A percentile compares a stretch with the other conserved stretches of the same genome.
phyloP scores from a whole-genome alignment of 176 grass and related monocot species.

The Typha latifolia region DNA sequence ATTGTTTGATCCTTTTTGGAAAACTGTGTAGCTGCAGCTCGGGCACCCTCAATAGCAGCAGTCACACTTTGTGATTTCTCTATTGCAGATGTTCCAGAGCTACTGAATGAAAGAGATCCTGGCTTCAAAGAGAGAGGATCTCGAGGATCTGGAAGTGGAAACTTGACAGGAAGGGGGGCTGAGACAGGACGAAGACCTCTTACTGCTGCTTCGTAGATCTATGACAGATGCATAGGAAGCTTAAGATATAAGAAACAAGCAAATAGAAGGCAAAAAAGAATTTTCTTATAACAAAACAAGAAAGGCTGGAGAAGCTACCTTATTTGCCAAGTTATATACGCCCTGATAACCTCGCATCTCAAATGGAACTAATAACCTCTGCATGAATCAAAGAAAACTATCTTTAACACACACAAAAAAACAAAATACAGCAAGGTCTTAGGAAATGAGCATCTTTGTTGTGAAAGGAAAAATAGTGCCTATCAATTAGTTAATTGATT shows the following conservation, averaged over 20 bases:
- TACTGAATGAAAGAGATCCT: conserved; percentile 33
- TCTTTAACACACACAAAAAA: no score
- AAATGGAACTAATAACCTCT: conserved; percentile 74
- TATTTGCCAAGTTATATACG: conserved; percentile 76
- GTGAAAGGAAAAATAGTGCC: background rate
- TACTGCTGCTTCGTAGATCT: conserved; percentile 67
- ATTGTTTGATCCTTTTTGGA: conserved; percentile 33
- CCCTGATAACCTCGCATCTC: conserved; percentile 82
- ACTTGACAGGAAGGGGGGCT: conserved; percentile 67
- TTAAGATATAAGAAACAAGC: no score
- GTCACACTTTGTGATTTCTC: conserved; percentile 39
- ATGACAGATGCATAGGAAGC: background rate
- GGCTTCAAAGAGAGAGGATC: conserved; percentile 48
- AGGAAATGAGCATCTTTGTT: background rate
- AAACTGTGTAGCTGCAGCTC: conserved; percentile 59
- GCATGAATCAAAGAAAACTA: conserved; percentile 6
- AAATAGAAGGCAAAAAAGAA: background rate
- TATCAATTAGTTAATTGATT: background rate
- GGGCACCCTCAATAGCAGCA: conserved; percentile 58
- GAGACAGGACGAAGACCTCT: conserved; percentile 54
- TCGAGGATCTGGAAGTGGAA: conserved; percentile 55
- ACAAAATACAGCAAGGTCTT: background rate
- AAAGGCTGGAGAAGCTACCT: conserved; percentile 20
- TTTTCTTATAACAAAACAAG: background rate
- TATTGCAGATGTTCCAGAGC: conserved; percentile 11